Base-by-base conservation (phyloP, 805 yeast species). In the Nakazawaea sp. region DNA sequence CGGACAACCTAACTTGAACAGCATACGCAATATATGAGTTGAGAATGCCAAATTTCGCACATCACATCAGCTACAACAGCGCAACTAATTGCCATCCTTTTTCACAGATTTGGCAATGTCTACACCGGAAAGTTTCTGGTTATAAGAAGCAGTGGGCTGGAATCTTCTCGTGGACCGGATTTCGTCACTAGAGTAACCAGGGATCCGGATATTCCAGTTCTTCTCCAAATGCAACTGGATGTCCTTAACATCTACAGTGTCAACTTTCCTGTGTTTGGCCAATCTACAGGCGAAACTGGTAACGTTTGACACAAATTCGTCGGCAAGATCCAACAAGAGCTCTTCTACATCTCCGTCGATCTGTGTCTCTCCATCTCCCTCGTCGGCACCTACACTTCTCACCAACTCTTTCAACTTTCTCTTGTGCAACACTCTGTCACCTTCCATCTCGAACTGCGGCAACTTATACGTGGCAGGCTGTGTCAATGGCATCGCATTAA, bases 261-360 rank as follows among this genome's bases (percentile, higher is more conserved):
- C 96, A 5, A 86, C 76, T 52, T 85, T 87, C 48, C 99, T 72
- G 54, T 90, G 97, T 56, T 92, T 92, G 17, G 99, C 97, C 46
- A 92, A 67, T 38, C 94, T 74, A 55, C 97, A 90, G 1, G 97
- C 96, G 64, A 92, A 92, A 2, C 87, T 69, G 0, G 97, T 88
- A 2, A 94, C 96, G 33, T 85, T 80, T 6, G 83, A 74, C 12
- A 92, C 92, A 53, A 92, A 92, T 53, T 92, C 97, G 58, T 92
- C 99, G 0, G 98, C 97, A 33, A 92, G 63, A 57, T 92, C 98
- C 30, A 92, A 66, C 25, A 92, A 62, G 27, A 92, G 62, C 48
- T 90, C 97, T 57, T 89, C 96, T 13, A 87, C 95, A 58, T 92
- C 97, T 19, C 97, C 97, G 57, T 90, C 98, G 40, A 92, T 83